phyloP scores from a whole-genome alignment of 345 rosid genomes.

The Camelina laxa region DNA sequence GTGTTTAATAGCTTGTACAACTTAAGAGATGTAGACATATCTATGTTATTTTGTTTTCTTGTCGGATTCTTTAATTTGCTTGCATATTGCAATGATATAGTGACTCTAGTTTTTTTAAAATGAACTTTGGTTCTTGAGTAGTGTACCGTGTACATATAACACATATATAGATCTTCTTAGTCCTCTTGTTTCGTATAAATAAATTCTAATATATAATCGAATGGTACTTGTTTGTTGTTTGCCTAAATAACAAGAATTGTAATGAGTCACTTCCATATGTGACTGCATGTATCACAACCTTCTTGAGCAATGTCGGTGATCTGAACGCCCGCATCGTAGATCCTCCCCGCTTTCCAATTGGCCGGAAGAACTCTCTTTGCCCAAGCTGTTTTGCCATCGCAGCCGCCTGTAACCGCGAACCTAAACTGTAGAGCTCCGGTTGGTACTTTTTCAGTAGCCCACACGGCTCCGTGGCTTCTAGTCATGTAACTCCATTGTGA shows the following conservation, averaged over 20 bases:
- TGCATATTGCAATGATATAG: neutral
- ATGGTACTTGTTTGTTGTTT: neutral
- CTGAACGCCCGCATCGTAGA: slow-evolving; percentile 74
- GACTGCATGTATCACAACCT: slow-evolving; percentile 69
- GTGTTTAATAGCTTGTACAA: neutral
- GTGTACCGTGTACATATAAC: neutral
- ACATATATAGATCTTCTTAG: neutral
- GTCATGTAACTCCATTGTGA: slow-evolving; percentile 74
- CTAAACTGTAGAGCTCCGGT: slow-evolving; percentile 75
- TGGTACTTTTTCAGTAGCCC: slow-evolving; percentile 78
- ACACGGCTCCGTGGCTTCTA: slow-evolving; percentile 74
- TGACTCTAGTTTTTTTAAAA: neutral
- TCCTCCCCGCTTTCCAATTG: slow-evolving; percentile 61
- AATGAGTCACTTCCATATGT: slow-evolving; percentile 49
- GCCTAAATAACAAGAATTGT: neutral
- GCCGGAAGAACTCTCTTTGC: slow-evolving; percentile 70
- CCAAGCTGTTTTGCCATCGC: slow-evolving; percentile 84
- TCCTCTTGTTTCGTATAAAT: neutral
- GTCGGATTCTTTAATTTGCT: neutral
- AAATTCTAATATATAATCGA: neutral
- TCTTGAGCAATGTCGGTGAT: slow-evolving; percentile 80
- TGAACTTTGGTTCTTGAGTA: neutral
- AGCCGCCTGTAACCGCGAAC: slow-evolving; percentile 76
- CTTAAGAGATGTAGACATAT: neutral
- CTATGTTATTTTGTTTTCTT: neutral